Percentiles rank a stretch among this genome's conserved stretches.
Evolutionary conservation across 345 rosid genomes (phyloP).

Genomic region (Punica granatum): DNA sequence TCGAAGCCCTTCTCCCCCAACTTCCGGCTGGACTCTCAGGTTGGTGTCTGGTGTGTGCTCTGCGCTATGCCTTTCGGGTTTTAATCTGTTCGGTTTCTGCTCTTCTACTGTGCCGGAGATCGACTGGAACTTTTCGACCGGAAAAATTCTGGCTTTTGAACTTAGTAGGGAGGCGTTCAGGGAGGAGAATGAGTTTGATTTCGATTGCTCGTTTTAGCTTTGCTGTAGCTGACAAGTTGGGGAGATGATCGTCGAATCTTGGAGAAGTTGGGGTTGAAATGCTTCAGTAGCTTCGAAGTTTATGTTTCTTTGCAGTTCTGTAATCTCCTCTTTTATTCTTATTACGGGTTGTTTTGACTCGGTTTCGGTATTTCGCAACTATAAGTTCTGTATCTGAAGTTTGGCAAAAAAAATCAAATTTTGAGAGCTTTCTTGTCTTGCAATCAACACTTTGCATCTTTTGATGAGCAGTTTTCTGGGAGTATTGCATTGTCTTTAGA

Average conservation of each 20-base stretch:
- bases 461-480: background rate
- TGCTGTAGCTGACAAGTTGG: background rate
- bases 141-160: background rate
- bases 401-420: background rate
- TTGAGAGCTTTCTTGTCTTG: too few relatives aligned
- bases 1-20: conserved; percentile 47
- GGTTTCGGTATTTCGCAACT: background rate
- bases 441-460: background rate
- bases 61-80: background rate
- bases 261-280: background rate
- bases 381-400: background rate
- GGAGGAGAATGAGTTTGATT: background rate
- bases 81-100: background rate
- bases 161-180: background rate
- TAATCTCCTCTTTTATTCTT: too few relatives aligned
- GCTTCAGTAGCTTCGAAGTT: background rate
- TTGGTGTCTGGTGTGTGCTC: conserved; percentile 8
- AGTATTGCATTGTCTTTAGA: background rate
- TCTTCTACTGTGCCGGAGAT: background rate
- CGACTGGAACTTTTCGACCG: background rate
- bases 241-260: background rate
- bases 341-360: too few relatives aligned
- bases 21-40: conserved; percentile 78
- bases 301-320: background rate
- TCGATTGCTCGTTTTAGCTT: background rate